phyloP scores from a whole-genome alignment of 495 filamentous ascomycete genomes.

The Aspergillus sclerotiicarbonarius region DNA sequence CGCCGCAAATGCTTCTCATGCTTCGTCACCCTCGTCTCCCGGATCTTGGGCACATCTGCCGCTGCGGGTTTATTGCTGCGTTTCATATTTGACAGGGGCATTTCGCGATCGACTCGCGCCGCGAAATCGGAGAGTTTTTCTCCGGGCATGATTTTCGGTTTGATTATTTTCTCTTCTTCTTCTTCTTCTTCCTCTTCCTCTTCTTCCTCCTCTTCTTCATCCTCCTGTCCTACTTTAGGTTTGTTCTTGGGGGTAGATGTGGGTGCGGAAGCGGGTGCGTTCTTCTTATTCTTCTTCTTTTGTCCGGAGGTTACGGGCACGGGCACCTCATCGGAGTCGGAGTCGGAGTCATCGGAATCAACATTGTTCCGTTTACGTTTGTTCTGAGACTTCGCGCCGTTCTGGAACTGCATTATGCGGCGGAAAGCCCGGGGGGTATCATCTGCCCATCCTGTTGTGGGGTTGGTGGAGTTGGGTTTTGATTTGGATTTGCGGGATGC shows the following conservation, averaged over 20 bases:
- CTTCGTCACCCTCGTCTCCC: conserved; percentile 63
- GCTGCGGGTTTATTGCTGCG: conserved; percentile 26
- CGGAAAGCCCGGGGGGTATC: conserved; percentile 87
- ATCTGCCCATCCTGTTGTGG: conserved; percentile 43
- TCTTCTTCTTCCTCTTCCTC: conserved; percentile 2
- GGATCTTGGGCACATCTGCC: conserved; percentile 40
- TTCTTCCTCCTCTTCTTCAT: conserved; percentile 9
- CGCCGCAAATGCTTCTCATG: conserved; percentile 81
- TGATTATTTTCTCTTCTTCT: neutral
- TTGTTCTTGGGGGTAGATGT: neutral
- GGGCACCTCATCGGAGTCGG: conserved; percentile 38
- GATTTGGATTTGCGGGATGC: conserved; percentile 17
- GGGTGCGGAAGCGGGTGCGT: conserved; percentile 10
- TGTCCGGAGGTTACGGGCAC: neutral
- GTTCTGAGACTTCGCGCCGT: conserved; percentile 24
- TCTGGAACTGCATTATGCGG: conserved; percentile 70
- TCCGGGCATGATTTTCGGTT: conserved; percentile 71
- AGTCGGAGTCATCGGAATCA: conserved; percentile 36
- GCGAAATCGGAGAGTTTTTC: conserved; percentile 81
- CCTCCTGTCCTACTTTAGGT: no score
- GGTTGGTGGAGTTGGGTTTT: conserved; percentile 20
- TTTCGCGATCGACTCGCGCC: conserved; percentile 78
- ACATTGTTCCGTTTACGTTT: neutral
- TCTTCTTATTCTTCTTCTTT: conserved; percentile 13
- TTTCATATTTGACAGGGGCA: conserved; percentile 69